Conservation (phyloP, 495 filamentous ascomycete genomes). For the Saxophila tyrrhenica region DNA sequence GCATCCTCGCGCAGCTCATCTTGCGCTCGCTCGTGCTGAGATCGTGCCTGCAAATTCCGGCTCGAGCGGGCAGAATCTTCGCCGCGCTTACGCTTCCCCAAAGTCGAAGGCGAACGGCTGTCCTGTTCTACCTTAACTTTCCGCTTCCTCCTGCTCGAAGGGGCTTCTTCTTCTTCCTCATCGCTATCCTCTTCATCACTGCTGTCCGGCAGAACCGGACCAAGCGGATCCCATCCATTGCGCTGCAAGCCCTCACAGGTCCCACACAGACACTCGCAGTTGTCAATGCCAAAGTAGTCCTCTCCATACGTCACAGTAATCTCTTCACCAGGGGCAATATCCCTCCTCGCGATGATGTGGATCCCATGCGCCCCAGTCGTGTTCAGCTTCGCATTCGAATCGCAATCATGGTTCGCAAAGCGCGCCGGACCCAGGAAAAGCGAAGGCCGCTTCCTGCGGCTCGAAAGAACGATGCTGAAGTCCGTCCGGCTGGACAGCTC, state of each 20-base stretch:
- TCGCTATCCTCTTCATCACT: slow-evolving; percentile 18
- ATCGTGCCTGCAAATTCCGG: neutral
- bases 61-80: slow-evolving; percentile 2
- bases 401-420: slow-evolving; percentile 95
- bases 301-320: slow-evolving; percentile 93
- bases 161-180: slow-evolving; percentile 2
- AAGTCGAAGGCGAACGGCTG: neutral
- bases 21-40: neutral
- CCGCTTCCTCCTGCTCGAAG: neutral
- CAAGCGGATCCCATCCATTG: slow-evolving; percentile 64
- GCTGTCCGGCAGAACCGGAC: slow-evolving; percentile 15
- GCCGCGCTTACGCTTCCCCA: slow-evolving; percentile 4
- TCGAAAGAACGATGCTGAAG: slow-evolving; percentile 93
- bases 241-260: slow-evolving; percentile 66
- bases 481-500: slow-evolving; percentile 73
- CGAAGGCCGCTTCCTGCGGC: slow-evolving; percentile 73
- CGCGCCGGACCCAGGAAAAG: slow-evolving; percentile 90
- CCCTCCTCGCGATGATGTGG: slow-evolving; percentile 64
- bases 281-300: slow-evolving; percentile 89
- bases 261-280: slow-evolving; percentile 85
- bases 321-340: slow-evolving; percentile 82
- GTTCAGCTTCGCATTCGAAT: slow-evolving; percentile 76
- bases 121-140: neutral
- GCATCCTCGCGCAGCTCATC: neutral
- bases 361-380: slow-evolving; percentile 77